A percentile compares a stretch with the other conserved stretches of the same genome.
phyloP scores from a whole-genome alignment of 139 green algal species.

The Micractinium sp. region DNA sequence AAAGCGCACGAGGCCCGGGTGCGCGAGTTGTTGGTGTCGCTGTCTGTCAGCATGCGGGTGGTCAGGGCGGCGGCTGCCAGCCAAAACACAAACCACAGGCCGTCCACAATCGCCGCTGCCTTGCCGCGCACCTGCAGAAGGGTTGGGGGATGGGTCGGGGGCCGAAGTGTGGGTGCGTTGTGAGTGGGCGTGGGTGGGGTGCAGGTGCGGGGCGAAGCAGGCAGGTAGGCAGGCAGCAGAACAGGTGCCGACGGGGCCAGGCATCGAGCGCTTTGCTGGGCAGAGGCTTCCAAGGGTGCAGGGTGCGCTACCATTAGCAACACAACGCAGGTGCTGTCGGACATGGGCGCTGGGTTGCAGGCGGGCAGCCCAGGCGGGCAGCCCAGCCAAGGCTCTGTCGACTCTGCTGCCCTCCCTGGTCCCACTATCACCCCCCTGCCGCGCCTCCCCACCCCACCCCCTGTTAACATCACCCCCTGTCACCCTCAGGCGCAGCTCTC shows the following conservation, averaged over 20 bases:
- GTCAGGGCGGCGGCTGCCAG: constrained; percentile 7
- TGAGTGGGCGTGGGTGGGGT: neutral
- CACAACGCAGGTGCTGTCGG: no score
- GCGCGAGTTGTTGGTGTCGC: neutral
- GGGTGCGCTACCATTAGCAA: no score
- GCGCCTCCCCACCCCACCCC: no score
- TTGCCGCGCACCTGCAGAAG: constrained; percentile 2
- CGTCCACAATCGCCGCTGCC: neutral
- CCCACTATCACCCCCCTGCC: no score
- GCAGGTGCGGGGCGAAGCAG: neutral
- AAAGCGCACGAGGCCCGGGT: constrained; percentile 1
- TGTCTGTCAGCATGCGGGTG: constrained; percentile 9
- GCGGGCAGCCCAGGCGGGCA: no score
- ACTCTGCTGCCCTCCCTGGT: no score
- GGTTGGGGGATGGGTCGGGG: neutral
- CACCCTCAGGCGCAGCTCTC: no score
- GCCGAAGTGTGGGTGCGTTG: neutral
- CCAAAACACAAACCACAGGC: neutral
- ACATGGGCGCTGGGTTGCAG: no score
- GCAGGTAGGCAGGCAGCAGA: neutral
- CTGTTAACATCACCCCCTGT: no score
- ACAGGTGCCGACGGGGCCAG: neutral
- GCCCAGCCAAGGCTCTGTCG: no score
- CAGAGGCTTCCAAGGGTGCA: no score
- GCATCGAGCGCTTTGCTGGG: no score